phyloP scores from a whole-genome alignment of 805 yeast species.

The Nakazawaea peltata region DNA sequence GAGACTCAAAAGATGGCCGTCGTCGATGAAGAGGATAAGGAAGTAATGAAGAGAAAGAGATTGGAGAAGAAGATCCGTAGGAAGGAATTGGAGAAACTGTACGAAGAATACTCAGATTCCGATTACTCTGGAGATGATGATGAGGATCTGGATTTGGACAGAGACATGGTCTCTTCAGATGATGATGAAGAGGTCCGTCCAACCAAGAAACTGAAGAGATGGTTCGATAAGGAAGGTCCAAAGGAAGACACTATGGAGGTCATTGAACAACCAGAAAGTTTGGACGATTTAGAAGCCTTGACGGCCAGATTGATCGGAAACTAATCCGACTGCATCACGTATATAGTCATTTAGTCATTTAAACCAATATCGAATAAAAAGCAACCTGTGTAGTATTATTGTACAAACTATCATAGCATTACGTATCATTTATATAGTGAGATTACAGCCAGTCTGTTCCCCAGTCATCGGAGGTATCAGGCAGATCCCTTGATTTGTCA shows the following conservation, averaged over 20 bases:
- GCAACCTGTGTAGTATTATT: background rate
- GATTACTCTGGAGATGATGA: background rate
- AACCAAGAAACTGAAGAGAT: constrained; percentile 30
- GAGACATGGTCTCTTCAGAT: constrained; percentile 32
- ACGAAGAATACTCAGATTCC: constrained; percentile 21
- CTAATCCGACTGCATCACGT: too few relatives aligned
- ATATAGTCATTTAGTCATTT: background rate
- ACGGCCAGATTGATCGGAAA: constrained; percentile 40
- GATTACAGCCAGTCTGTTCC: background rate
- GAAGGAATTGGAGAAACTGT: constrained; percentile 64
- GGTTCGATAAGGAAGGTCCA: constrained; percentile 34
- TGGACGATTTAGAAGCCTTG: constrained; percentile 91
- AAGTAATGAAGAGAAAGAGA: constrained; percentile 64
- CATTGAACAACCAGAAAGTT: constrained; percentile 79
- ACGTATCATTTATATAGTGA: background rate
- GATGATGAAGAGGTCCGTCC: constrained; percentile 25
- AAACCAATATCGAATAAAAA: too few relatives aligned
- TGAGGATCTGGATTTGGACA: constrained; percentile 26
- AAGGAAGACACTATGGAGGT: constrained; percentile 44
- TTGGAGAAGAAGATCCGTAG: constrained; percentile 86
- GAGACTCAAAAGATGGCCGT: constrained; percentile 64
- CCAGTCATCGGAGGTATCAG: too few relatives aligned
- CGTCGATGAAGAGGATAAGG: constrained; percentile 75
- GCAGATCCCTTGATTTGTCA: too few relatives aligned
- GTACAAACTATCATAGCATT: background rate